Conservation (phyloP, 345 rosid species). For the Hibiscus trionum region DNA sequence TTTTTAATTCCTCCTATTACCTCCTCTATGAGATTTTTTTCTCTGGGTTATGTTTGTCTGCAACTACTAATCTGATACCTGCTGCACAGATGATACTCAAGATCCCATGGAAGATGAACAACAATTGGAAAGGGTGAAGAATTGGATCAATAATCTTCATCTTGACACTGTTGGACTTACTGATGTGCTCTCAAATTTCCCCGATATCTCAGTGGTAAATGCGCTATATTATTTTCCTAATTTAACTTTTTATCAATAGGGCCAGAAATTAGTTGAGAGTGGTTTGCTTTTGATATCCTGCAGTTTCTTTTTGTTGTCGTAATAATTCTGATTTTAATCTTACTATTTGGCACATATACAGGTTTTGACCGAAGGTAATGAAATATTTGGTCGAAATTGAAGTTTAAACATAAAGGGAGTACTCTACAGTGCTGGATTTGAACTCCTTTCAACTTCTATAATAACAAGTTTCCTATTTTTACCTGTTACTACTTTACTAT, state of each 20-base stretch:
- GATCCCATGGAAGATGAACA: slow-evolving; percentile 79
- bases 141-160: slow-evolving; percentile 57
- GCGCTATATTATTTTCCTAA: background rate
- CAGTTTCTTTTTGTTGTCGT: slow-evolving; percentile 7
- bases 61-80: slow-evolving; percentile 7
- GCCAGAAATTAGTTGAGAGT: background rate
- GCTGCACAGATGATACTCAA: slow-evolving; percentile 59
- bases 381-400: slow-evolving; percentile 8
- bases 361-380: slow-evolving; percentile 35
- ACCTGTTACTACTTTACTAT: slow-evolving; percentile 8
- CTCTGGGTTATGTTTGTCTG: background rate
- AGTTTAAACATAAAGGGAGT: slow-evolving; percentile 5
- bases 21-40: background rate
- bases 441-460: background rate
- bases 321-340: slow-evolving; percentile 4
- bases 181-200: slow-evolving; percentile 73
- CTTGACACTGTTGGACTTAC: slow-evolving; percentile 49
- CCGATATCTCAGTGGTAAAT: slow-evolving; percentile 73
- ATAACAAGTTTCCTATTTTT: background rate
- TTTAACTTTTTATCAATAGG: background rate
- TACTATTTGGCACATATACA: slow-evolving; percentile 16
- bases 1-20: background rate
- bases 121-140: slow-evolving; percentile 68
- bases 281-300: background rate
- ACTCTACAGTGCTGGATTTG: slow-evolving; percentile 1